Evolutionary conservation across 106 monocot species (phyloP).

Genomic region (Narthecium ossifragum): DNA sequence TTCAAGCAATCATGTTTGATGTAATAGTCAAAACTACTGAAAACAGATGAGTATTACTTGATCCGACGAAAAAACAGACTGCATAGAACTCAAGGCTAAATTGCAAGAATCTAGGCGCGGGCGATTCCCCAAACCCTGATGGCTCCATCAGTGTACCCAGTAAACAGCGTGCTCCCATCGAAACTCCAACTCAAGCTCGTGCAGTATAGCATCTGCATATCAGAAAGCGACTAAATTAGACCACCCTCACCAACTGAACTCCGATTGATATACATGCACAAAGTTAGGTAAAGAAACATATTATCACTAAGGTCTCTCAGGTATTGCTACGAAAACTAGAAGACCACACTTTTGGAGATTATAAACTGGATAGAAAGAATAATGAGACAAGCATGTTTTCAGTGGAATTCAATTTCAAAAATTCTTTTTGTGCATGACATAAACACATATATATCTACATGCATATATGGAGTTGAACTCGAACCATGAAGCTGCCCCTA

Average conservation of each 20-base stretch:
- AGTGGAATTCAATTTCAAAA: no score
- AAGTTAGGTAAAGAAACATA: not conserved
- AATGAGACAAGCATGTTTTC: not conserved
- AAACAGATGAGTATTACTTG: no score
- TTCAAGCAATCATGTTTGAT: no score
- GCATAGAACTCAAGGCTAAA: no score
- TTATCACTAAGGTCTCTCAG: no score
- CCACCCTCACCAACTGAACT: not conserved
- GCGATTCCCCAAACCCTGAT: slow-evolving; percentile 38
- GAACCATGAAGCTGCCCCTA: no score
- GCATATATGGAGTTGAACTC: no score
- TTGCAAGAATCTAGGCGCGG: no score
- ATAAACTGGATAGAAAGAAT: not conserved
- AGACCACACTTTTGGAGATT: not conserved
- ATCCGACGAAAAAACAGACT: no score
- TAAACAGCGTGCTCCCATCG: slow-evolving; percentile 41
- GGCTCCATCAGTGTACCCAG: slow-evolving; percentile 40
- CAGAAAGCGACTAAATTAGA: not conserved
- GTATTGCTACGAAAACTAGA: not conserved
- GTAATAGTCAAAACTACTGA: no score
- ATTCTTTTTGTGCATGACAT: no score
- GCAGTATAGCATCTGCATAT: slow-evolving; percentile 34
- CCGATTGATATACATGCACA: not conserved
- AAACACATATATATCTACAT: no score
- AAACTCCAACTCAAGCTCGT: slow-evolving; percentile 38